These are phyloP conservation scores for Phoenix dactylifera DNA, from an alignment of 176 grass and related monocot species.

Conservation along the genomic window DNA sequence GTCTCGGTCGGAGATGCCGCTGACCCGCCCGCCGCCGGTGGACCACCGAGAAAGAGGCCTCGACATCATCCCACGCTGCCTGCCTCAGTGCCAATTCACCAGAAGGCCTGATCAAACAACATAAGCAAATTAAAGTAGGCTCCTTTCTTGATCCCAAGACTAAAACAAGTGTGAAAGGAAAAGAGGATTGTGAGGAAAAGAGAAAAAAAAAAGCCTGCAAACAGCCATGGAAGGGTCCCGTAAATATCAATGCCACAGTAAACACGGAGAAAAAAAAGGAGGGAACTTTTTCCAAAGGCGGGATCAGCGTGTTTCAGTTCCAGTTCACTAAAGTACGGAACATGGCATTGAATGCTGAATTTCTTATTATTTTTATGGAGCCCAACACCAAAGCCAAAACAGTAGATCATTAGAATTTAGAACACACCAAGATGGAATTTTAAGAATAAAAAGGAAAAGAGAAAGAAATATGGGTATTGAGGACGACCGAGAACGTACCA, in stretches of 20 bases:
- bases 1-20: conserved; percentile 9
- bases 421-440: background rate
- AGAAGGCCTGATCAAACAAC: background rate
- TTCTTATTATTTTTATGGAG: background rate
- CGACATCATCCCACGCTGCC: conserved; percentile 38
- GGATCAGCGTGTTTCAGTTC: background rate
- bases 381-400: too few species aligned
- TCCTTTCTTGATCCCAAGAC: background rate
- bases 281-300: background rate
- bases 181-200: background rate
- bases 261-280: background rate
- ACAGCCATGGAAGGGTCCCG: conserved; percentile 8
- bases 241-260: conserved; percentile 5
- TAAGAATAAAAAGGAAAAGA: background rate
- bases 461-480: background rate
- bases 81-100: background rate
- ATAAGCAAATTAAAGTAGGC: background rate
- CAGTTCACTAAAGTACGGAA: conserved; percentile 10
- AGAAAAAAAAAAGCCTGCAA: background rate
- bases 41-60: conserved; percentile 64
- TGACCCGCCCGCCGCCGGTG: conserved; percentile 32
- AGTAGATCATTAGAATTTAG: background rate
- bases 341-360: background rate
- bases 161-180: background rate
- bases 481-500: background rate